phyloP scores from a whole-genome alignment of 352 stramenopile species.

The Phytophthora macrochlamydospora region DNA sequence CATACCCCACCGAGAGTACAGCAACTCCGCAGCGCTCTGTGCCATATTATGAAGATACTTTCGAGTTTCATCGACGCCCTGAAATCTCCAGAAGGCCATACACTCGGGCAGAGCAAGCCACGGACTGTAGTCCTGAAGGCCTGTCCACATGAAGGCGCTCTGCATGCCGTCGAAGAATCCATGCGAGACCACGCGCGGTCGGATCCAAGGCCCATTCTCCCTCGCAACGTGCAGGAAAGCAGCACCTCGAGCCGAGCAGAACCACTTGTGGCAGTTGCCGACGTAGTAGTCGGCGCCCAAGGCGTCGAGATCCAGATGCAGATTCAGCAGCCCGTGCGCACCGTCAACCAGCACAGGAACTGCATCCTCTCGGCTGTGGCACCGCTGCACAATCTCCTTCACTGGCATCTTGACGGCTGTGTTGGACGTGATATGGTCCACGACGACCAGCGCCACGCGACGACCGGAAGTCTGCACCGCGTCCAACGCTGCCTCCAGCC shows the following conservation, averaged over 20 bases:
- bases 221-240: slow-evolving; percentile 86
- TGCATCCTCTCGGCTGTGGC: slow-evolving; percentile 28
- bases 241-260: slow-evolving; percentile 87
- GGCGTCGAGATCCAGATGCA: slow-evolving; percentile 68
- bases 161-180: slow-evolving; percentile 90
- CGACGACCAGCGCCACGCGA: slow-evolving; percentile 68
- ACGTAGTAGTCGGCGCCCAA: slow-evolving; percentile 93
- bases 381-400: slow-evolving; percentile 71
- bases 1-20: slow-evolving; percentile 72
- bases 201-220: slow-evolving; percentile 21
- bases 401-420: slow-evolving; percentile 91
- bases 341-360: slow-evolving; percentile 91
- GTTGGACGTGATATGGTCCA: slow-evolving; percentile 95
- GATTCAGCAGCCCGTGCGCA: slow-evolving; percentile 89
- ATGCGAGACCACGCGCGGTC: slow-evolving; percentile 91
- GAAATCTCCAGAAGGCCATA: slow-evolving; percentile 82
- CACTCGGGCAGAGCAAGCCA: slow-evolving; percentile 87
- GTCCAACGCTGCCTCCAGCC: slow-evolving; percentile 40
- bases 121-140: slow-evolving; percentile 91
- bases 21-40: slow-evolving; percentile 56
- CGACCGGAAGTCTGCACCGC: slow-evolving; percentile 33
- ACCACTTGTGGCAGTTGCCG: slow-evolving; percentile 96
- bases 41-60: slow-evolving; percentile 69
- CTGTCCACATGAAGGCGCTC: slow-evolving; percentile 93
- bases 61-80: slow-evolving; percentile 50